A percentile compares a stretch with the other conserved stretches of the same genome.
Conservation (phyloP, 805 yeast species). For the Lipomyces oligophaga region DNA sequence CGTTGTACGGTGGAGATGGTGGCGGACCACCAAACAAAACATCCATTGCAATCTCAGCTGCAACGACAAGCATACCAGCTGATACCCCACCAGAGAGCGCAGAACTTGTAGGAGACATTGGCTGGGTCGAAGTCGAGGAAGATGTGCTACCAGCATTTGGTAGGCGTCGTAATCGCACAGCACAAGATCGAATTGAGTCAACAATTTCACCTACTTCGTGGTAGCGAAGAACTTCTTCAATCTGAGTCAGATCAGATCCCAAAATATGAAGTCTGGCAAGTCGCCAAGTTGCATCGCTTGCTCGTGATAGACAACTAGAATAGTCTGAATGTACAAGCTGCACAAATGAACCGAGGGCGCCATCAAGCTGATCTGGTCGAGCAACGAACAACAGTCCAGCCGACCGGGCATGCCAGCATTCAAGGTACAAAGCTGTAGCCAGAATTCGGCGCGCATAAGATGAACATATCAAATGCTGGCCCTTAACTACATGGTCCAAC, state of each 20-base stretch:
- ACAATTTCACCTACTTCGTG: slow-evolving; percentile 22
- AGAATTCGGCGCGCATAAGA: slow-evolving; percentile 31
- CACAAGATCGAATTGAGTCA: slow-evolving; percentile 4
- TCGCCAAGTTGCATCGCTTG: slow-evolving; percentile 20
- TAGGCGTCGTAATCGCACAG: slow-evolving; percentile 1
- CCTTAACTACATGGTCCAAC: slow-evolving; percentile 18
- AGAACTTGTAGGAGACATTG: neutral
- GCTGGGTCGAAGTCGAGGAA: neutral
- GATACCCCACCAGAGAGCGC: neutral
- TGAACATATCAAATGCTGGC: slow-evolving; percentile 17
- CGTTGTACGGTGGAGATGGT: neutral
- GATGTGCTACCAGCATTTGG: neutral
- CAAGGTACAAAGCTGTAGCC: slow-evolving; percentile 32
- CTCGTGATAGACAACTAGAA: slow-evolving; percentile 5
- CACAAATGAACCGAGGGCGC: slow-evolving; percentile 8
- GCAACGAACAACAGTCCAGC: slow-evolving; percentile 10
- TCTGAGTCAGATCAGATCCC: slow-evolving; percentile 9
- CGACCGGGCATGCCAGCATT: slow-evolving; percentile 21
- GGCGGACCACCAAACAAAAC: slow-evolving; percentile 14
- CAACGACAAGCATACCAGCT: slow-evolving; percentile 7
- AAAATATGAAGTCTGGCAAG: slow-evolving; percentile 15
- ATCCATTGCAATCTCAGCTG: slow-evolving; percentile 20
- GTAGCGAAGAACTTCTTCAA: slow-evolving; percentile 17
- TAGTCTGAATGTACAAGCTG: slow-evolving; percentile 7
- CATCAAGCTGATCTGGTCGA: slow-evolving; percentile 17